Base-by-base conservation (phyloP, 768 basidiomycete genomes). In the Hericium alpestre region DNA sequence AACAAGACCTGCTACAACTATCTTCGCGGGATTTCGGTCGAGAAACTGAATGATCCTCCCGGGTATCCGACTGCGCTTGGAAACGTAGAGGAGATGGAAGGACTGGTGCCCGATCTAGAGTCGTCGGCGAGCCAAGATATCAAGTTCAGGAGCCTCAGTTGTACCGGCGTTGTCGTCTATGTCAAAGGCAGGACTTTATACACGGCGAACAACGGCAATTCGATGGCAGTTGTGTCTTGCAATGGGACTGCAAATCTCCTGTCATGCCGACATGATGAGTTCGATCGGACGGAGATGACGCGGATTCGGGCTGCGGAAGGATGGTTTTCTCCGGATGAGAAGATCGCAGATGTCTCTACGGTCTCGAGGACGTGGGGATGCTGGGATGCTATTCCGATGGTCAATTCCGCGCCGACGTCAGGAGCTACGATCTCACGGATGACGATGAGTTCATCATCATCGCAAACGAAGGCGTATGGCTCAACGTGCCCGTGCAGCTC, bases 401-500 rank as follows among this genome's bases (percentile, higher is more conserved):
- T 98, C 69, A 95, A 95, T 66, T 85, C 95, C 0, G 78, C 87
- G 5, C 96, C 0, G 81, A 90, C 67, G 80, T 95, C 59, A 74
- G 74, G 61, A 75, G 73, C 4, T 82, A 86, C 60, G 77, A 84
- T 43, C 72, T 99, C 16, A 78, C 83, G 1, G 86, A 90, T 59
- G 78, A 83, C 55, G 96, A 99, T 70, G 95, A 99, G 70, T 96
- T 98, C 65, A 80, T 98, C 65, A 95, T 99, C 72, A 80, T 99
- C 59, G 96, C 86, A 25, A 97, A 97, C 68, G 79, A 84, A 4
- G 92, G 91, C 0, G 68, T 98, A 20, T 99, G 96, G 96, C 88
- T 94, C 62, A 89, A 82, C 61, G 87, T 98, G 61, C 86, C 90
- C 2, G 90, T 90, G 66, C 93, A 97, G 69, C 94, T 90, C 0